phyloP scores from a whole-genome alignment of 805 yeast species.

The Monosporozyma siamensis region DNA sequence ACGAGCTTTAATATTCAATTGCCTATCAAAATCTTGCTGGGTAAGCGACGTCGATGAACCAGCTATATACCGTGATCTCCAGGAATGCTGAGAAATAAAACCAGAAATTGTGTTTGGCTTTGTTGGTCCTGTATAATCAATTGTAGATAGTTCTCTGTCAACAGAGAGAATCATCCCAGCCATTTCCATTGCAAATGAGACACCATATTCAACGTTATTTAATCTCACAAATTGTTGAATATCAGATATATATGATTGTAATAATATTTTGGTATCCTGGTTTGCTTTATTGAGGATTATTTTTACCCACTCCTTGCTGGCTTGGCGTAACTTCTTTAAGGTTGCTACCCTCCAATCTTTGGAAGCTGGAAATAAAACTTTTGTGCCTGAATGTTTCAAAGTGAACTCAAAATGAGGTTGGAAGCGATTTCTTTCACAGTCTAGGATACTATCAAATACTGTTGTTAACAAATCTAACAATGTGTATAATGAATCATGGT shows the following conservation, averaged over 20 bases:
- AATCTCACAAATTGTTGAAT: constrained; percentile 30
- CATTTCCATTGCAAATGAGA: constrained; percentile 83
- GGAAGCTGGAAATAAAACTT: constrained; percentile 42
- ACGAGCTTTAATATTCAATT: constrained; percentile 13
- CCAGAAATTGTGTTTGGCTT: constrained; percentile 55
- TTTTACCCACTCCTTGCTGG: constrained; percentile 61
- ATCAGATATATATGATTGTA: constrained; percentile 65
- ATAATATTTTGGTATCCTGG: constrained; percentile 66
- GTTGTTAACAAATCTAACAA: constrained; percentile 72
- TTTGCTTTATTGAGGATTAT: constrained; percentile 48
- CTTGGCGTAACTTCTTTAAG: constrained; percentile 45
- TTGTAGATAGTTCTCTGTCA: constrained; percentile 55
- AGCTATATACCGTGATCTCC: constrained; percentile 44
- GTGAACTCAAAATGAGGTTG: constrained; percentile 68
- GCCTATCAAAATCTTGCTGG: constrained; percentile 19
- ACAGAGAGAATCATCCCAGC: constrained; percentile 63
- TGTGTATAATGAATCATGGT: constrained; percentile 61
- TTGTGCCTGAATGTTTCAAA: constrained; percentile 32
- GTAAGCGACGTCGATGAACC: constrained; percentile 27
- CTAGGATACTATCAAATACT: constrained; percentile 69
- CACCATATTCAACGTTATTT: constrained; percentile 59
- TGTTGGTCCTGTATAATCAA: constrained; percentile 31
- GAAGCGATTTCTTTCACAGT: constrained; percentile 75
- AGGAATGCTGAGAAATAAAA: constrained; percentile 66
- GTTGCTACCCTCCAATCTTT: constrained; percentile 77